phyloP scores from a whole-genome alignment of 179 eudicot genomes.

The Silene noctiflora region DNA sequence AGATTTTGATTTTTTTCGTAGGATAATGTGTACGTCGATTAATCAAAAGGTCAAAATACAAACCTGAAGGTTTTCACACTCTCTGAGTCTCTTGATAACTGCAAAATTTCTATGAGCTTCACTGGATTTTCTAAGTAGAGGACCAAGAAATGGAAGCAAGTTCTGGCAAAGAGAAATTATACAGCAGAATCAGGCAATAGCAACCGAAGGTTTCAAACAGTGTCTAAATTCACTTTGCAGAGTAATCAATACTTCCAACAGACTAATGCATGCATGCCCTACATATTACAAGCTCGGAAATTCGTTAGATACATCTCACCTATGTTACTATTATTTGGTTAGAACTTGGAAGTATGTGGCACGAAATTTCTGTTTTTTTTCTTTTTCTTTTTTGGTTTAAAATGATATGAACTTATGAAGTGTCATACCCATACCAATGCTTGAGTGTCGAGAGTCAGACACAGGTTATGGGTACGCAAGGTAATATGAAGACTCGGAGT shows the following conservation, averaged over 20 bases:
- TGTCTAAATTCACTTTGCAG: not conserved
- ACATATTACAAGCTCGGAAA: too few relatives aligned
- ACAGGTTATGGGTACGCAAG: too few relatives aligned
- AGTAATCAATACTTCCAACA: not conserved
- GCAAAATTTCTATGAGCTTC: conserved; percentile 84
- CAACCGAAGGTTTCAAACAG: conserved; percentile 1
- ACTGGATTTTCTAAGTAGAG: conserved; percentile 85
- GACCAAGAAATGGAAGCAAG: conserved; percentile 89
- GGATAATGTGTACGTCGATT: not conserved
- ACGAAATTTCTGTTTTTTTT: too few relatives aligned
- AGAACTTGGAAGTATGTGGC: too few relatives aligned
- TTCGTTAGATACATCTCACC: too few relatives aligned
- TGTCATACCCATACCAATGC: too few relatives aligned
- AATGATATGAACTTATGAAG: too few relatives aligned
- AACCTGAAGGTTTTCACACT: conserved; percentile 96
- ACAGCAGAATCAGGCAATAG: conserved; percentile 5
- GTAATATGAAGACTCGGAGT: too few relatives aligned
- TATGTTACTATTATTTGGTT: too few relatives aligned
- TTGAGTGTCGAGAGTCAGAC: too few relatives aligned
- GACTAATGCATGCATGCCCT: not conserved
- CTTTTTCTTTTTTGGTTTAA: too few relatives aligned
- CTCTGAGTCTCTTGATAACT: conserved; percentile 82
- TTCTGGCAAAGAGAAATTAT: conserved; percentile 47
- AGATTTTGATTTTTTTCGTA: not conserved
- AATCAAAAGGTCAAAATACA: not conserved